Evolutionary conservation across 2,329 filamentous ascomycete species (phyloP).

Genomic region (Talaromyces rugulosus): DNA sequence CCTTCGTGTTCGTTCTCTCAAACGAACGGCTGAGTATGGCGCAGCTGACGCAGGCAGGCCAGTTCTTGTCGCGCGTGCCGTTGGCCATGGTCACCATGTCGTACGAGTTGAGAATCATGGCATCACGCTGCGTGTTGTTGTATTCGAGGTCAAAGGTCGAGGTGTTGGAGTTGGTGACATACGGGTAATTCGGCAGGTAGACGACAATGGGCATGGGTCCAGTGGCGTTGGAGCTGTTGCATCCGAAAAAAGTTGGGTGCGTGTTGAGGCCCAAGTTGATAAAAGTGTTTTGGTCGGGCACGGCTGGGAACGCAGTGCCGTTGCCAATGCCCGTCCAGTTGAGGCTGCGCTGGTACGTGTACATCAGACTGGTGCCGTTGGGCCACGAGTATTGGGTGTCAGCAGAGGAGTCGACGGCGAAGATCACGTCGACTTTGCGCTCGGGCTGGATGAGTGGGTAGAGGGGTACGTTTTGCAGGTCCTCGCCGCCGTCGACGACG

Average conservation of each 20-base stretch:
- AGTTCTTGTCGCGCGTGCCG: conserved; percentile 66
- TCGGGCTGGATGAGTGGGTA: conserved; percentile 70
- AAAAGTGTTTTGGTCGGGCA: conserved; percentile 74
- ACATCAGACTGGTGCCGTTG: conserved; percentile 70
- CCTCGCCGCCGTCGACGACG: conserved; percentile 74
- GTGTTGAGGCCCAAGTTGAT: conserved; percentile 72
- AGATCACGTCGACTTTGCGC: conserved; percentile 74
- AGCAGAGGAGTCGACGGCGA: conserved; percentile 73
- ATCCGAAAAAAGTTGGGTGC: conserved; percentile 76
- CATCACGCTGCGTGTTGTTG: conserved; percentile 63
- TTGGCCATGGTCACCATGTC: conserved; percentile 81
- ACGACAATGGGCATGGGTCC: conserved; percentile 64
- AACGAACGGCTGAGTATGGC: conserved; percentile 77
- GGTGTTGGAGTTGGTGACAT: conserved; percentile 70
- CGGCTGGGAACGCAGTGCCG: conserved; percentile 64
- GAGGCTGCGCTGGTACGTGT: conserved; percentile 66
- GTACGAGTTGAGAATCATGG: conserved; percentile 82
- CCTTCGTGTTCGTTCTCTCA: conserved; percentile 61
- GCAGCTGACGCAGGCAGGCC: conserved; percentile 83
- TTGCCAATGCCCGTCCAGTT: conserved; percentile 56
- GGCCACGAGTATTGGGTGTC: conserved; percentile 69
- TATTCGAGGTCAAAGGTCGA: conserved; percentile 71
- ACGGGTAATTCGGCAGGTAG: conserved; percentile 84
- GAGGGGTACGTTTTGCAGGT: conserved; percentile 73
- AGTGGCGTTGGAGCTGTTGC: conserved; percentile 62